A percentile compares a stretch with the other conserved stretches of the same genome.
Evolutionary conservation across 305 asterid genomes (phyloP).

Genomic region (Withania somnifera): DNA sequence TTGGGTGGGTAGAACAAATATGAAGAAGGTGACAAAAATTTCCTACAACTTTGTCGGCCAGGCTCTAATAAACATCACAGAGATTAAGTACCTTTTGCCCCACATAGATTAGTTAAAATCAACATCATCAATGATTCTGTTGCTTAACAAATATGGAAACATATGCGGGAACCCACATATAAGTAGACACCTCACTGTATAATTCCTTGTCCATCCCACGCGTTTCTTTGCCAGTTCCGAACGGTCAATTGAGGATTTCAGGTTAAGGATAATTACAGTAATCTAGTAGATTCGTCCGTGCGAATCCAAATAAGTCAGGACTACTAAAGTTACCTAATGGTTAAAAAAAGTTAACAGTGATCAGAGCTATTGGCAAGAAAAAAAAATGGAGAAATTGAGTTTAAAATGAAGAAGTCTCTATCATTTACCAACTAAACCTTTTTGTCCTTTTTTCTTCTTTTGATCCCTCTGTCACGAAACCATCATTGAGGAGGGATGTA

Average conservation of each 20-base stretch:
- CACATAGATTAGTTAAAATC: slow-evolving; percentile 14
- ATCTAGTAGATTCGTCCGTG: background rate
- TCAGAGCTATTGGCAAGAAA: background rate
- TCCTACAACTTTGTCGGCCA: background rate
- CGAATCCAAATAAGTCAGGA: background rate
- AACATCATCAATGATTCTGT: slow-evolving; percentile 9
- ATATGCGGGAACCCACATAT: background rate
- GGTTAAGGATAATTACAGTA: background rate
- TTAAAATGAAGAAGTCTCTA: background rate
- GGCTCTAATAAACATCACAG: background rate
- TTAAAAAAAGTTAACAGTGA: background rate
- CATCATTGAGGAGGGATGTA: background rate
- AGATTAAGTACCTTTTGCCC: background rate
- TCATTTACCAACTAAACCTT: background rate
- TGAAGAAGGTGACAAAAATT: background rate
- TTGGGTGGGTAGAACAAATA: background rate
- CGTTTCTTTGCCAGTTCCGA: background rate
- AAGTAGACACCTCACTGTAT: background rate
- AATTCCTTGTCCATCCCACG: background rate
- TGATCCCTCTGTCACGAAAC: background rate
- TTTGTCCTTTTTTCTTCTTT: background rate
- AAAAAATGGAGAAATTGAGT: background rate
- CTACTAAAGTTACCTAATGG: background rate
- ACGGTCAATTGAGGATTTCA: background rate
- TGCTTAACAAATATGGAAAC: background rate